Evolutionary conservation across 2,329 filamentous ascomycete genomes (phyloP).

Genomic region (Alternaria arbusti): DNA sequence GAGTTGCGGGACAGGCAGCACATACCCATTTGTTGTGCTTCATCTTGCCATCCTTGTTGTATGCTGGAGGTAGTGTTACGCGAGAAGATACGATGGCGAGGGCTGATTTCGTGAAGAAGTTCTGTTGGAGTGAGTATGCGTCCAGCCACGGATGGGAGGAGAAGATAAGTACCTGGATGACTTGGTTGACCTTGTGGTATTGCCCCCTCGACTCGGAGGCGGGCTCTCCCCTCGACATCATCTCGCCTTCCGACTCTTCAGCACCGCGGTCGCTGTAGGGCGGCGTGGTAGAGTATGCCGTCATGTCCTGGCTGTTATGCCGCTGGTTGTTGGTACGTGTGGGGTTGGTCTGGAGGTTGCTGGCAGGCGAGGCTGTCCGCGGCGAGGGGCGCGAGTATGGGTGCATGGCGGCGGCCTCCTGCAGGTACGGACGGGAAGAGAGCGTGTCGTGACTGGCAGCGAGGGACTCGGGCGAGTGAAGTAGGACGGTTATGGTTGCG

Average conservation of each 20-base stretch:
- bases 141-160: not conserved
- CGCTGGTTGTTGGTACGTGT: slow-evolving; percentile 74
- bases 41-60: slow-evolving; percentile 64
- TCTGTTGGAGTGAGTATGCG: slow-evolving; percentile 61
- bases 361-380: slow-evolving; percentile 74
- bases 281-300: slow-evolving; percentile 60
- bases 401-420: slow-evolving; percentile 69
- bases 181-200: slow-evolving; percentile 79
- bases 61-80: slow-evolving; percentile 68
- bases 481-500: slow-evolving; percentile 39
- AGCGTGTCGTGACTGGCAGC: slow-evolving; percentile 11
- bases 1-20: slow-evolving; percentile 15
- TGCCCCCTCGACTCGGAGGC: slow-evolving; percentile 40
- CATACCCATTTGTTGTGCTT: slow-evolving; percentile 88
- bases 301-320: slow-evolving; percentile 64
- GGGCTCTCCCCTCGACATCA: slow-evolving; percentile 43
- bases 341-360: slow-evolving; percentile 74
- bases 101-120: slow-evolving; percentile 88
- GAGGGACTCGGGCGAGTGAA: slow-evolving; percentile 15
- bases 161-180: slow-evolving; percentile 75
- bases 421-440: slow-evolving; percentile 21
- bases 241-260: slow-evolving; percentile 58
- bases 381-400: slow-evolving; percentile 78
- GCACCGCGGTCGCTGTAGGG: slow-evolving; percentile 58
- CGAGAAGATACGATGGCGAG: slow-evolving; percentile 83